phyloP scores from a whole-genome alignment of 2,329 filamentous ascomycete genomes.

The Neonectria hederae region DNA sequence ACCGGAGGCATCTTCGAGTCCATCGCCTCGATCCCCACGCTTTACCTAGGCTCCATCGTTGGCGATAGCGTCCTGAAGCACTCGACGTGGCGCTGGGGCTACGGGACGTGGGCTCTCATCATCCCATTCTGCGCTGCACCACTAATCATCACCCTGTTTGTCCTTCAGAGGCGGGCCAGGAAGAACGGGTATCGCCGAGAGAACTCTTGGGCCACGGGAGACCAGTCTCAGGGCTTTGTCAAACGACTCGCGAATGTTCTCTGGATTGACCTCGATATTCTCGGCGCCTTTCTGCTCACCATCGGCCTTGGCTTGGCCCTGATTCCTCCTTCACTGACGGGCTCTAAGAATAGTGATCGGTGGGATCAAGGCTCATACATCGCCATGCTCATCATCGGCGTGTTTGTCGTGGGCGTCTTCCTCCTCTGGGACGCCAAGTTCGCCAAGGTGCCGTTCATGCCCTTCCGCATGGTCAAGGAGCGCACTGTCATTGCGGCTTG shows the following conservation, averaged over 20 bases:
- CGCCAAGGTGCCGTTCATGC: constrained; percentile 50
- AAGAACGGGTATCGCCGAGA: constrained; percentile 33
- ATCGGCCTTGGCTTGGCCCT: constrained; percentile 47
- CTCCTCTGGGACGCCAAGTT: constrained; percentile 50
- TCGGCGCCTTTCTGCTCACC: constrained; percentile 46
- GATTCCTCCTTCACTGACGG: constrained; percentile 51
- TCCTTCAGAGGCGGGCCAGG: constrained; percentile 44
- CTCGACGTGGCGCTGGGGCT: constrained; percentile 54
- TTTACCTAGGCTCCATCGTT: constrained; percentile 46
- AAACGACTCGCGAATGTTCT: constrained; percentile 36
- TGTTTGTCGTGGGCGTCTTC: constrained; percentile 39
- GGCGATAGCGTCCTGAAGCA: constrained; percentile 48
- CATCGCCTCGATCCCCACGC: constrained; percentile 45
- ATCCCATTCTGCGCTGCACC: constrained; percentile 47
- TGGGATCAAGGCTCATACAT: constrained; percentile 49
- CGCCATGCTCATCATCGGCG: constrained; percentile 46
- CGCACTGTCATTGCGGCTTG: constrained; percentile 52
- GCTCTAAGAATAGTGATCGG: constrained; percentile 43
- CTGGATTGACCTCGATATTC: constrained; percentile 47
- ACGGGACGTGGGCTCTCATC: constrained; percentile 53
- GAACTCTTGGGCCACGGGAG: constrained; percentile 28
- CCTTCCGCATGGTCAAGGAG: constrained; percentile 51
- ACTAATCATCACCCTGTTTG: constrained; percentile 45
- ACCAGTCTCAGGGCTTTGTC: constrained; percentile 27
- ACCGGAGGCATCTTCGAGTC: constrained; percentile 47